Conservation (phyloP, 2,329 filamentous ascomycete species). For the Cercospora zeina region DNA sequence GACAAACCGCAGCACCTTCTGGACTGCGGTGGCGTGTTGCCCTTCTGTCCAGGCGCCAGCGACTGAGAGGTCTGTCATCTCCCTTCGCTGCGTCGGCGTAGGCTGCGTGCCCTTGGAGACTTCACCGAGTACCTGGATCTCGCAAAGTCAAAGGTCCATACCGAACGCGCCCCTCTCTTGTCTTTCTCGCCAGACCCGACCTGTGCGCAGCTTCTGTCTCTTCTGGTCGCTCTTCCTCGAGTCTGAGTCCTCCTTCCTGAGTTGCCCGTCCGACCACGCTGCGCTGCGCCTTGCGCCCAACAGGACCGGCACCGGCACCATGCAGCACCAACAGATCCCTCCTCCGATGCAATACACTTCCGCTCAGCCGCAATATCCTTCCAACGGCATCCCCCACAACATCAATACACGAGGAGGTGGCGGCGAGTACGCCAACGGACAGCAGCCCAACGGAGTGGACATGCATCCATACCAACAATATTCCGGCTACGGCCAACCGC, state of each 20-base stretch:
- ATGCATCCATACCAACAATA: conserved; percentile 33
- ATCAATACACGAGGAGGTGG: conserved; percentile 20
- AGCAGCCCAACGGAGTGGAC: conserved; percentile 27
- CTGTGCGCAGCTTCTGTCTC: not conserved
- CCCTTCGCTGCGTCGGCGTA: conserved; percentile 3
- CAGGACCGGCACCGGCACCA: conserved; percentile 14
- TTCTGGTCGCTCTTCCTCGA: not conserved
- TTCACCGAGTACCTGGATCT: conserved; percentile 26
- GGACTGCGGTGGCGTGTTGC: not conserved
- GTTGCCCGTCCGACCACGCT: not conserved
- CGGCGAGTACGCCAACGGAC: conserved; percentile 28
- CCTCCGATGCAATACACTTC: conserved; percentile 22
- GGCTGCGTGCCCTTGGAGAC: conserved; percentile 7
- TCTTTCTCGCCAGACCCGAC: conserved; percentile 9
- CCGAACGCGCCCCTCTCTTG: conserved; percentile 17
- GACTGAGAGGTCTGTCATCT: conserved; percentile 8
- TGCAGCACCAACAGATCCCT: conserved; percentile 18
- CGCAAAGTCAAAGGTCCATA: conserved; percentile 27
- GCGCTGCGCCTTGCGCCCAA: conserved; percentile 10
- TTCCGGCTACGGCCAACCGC: conserved; percentile 23
- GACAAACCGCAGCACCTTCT: not conserved
- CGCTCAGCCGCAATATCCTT: conserved; percentile 23
- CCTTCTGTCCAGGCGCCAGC: not conserved
- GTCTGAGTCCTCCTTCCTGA: not conserved
- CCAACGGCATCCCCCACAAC: conserved; percentile 27